Evolutionary conservation across 352 stramenopile species (phyloP).

Genomic region (Hyaloperonospora brassicae): DNA sequence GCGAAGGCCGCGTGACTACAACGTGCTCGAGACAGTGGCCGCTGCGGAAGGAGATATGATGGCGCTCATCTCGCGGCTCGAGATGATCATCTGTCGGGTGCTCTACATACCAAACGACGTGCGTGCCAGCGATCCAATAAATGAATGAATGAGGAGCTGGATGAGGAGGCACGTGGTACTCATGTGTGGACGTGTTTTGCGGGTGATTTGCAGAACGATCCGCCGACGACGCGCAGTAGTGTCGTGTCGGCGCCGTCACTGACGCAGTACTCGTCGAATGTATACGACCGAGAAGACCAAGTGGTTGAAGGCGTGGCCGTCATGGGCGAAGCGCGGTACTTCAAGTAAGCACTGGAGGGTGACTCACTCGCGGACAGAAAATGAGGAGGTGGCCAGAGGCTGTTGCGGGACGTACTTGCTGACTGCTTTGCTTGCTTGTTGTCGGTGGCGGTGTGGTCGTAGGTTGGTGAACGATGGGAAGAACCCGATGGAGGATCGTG

Average conservation of each 20-base stretch:
- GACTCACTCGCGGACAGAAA: not conserved
- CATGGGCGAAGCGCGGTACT: slow-evolving; percentile 51
- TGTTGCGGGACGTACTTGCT: not conserved
- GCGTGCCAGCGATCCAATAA: slow-evolving; percentile 2
- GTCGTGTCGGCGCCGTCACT: slow-evolving; percentile 44
- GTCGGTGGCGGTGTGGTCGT: not conserved
- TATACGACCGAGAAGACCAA: slow-evolving; percentile 43
- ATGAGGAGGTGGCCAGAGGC: slow-evolving; percentile 2
- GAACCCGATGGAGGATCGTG: slow-evolving; percentile 38
- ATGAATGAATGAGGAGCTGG: no score
- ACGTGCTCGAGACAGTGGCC: slow-evolving; percentile 46
- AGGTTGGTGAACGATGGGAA: slow-evolving; percentile 52
- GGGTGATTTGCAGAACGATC: slow-evolving; percentile 45
- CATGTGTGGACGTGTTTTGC: not conserved
- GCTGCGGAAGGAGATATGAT: slow-evolving; percentile 85
- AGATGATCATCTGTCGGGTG: slow-evolving; percentile 82
- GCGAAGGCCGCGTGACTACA: slow-evolving; percentile 40
- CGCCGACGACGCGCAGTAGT: slow-evolving; percentile 58
- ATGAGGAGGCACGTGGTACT: no score
- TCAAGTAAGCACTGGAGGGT: slow-evolving; percentile 30
- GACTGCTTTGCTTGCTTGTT: not conserved
- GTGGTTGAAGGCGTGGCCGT: slow-evolving; percentile 31
- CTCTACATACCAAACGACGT: slow-evolving; percentile 73
- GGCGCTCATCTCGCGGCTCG: slow-evolving; percentile 77
- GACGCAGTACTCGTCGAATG: slow-evolving; percentile 80